Evolutionary conservation across 192 early-diverging fungal species (phyloP), one percentile per base, ranked within the genome.

Genomic region (Coemansia sp.): DNA sequence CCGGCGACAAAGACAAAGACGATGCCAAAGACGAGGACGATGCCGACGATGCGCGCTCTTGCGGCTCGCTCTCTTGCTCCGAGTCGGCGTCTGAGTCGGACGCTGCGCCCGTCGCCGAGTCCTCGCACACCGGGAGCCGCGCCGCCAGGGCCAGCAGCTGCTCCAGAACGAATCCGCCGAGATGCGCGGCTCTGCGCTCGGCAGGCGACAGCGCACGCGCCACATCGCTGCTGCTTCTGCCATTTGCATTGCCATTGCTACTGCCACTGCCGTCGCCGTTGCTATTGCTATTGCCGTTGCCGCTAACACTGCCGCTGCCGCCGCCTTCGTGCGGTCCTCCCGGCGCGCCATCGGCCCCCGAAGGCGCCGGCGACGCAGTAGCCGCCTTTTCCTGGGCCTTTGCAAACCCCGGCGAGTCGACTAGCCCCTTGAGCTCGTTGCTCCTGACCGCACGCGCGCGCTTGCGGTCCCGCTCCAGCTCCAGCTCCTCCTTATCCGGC

Each of bases 61-160:
- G 42, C 29, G 24, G 18, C 22, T 62, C 60, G 9, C n/a, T n/a
- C n/a, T n/a, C n/a, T n/a, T n/a, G 16, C 1, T 50, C 54, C 34
- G 34, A 24, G 19, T 7, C 24, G 18, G 27, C 23, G 14, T 42
- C 64, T 11, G 55, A 36, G 11, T 48, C 54, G 19, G 5, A 25
- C 29, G 51, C 64, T 39, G 24, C 18, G 24, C 45, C 51, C 20
- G 22, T 18, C 36, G 39, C 34, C 14, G 18, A 23, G 20, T 23
- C 32, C 7, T 28, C 35, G 51, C 53, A 50, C n/a, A 29, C 52
- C 9, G 75, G 65, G 19, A 78, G n/a, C 1, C 60, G 65, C 24
- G 65, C 48, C 16, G 75, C 75, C 55, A 62, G 75, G 28, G 72
- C 60, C 55, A 71, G 25, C 11, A 78, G 47, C 59, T 78, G 75